Base-by-base conservation (phyloP, 1,284 basidiomycete species). In the Neotropicomus parvogracilis region DNA sequence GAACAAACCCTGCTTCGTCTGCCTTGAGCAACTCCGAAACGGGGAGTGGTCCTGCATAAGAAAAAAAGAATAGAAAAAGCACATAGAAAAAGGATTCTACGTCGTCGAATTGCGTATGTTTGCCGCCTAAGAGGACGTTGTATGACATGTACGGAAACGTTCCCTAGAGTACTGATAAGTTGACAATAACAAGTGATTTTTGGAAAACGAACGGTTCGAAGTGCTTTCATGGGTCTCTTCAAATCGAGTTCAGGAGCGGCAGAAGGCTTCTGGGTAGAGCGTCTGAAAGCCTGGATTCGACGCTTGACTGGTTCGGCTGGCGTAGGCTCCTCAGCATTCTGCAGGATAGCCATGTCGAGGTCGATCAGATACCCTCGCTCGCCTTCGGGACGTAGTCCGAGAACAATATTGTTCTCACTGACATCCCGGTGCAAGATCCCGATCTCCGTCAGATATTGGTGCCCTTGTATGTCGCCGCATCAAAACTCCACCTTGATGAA, bases 381-480 rank as follows among this genome's bases (percentile, higher is more conserved):
- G 0, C 48, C 46, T 3, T 26, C 13, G 1, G 58, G 59, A 21
- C 14, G 24, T 11, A 37, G 4, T 0, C 40, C 48, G 0, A 58
- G 58, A 5, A 53, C 51, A 1, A 62, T 49, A 6, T 60, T 62
- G 44, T 62, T 55, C 37, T 62, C 49, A 19, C 52, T 60, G 17
- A 58, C 33, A 1, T 60, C 55, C 0, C 58, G 46, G n/a, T 58
- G 53, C 4, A 62, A 8, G 21, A 60, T 46, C 0, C 48, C 52
- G 0, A 55, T 49, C 0, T 1, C 35, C 5, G 42, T 54, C 0
- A 62, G 44, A 32, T 24, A 60, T 17, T 49, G n/a, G 14, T 60
- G 59, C 0, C 58, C 58, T n/a, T n/a, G n/a, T n/a, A n/a, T n/a
- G n/a, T n/a, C n/a, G n/a, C n/a, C n/a, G n/a, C n/a, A n/a, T n/a